A percentile compares a stretch with the other conserved stretches of the same genome.
These are phyloP conservation scores for Solanum chacoense DNA, from an alignment of 305 asterid genomes.

Conservation along the genomic window DNA sequence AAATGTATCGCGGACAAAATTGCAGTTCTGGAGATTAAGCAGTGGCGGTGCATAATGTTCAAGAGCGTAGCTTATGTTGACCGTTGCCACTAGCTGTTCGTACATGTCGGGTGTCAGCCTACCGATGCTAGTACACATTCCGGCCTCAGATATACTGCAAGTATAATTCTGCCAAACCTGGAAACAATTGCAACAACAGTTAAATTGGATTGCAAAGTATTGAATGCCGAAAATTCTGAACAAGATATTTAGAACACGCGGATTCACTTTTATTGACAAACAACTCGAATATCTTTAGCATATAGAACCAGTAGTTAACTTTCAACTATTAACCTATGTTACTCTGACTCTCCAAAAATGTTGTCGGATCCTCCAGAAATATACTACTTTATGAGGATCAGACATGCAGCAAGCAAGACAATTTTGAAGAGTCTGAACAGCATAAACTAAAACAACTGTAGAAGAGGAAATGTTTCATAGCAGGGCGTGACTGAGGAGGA, in stretches of 20 bases:
- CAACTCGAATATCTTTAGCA: not conserved
- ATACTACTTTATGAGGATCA: not conserved
- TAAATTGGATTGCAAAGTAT: not conserved
- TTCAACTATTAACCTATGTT: not conserved
- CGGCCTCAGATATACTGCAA: slow-evolving; percentile 41
- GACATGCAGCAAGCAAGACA: not conserved
- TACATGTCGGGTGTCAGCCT: slow-evolving; percentile 76
- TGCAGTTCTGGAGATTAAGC: slow-evolving; percentile 71
- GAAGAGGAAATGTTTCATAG: not conserved
- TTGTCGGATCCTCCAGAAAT: not conserved
- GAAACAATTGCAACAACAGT: not conserved
- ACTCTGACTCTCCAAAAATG: not conserved
- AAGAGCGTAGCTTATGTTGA: slow-evolving; percentile 74
- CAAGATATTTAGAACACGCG: not conserved
- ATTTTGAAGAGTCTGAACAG: not conserved
- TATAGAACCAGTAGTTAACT: not conserved
- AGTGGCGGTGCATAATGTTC: slow-evolving; percentile 65
- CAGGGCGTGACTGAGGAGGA: not conserved
- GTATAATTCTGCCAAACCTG: slow-evolving; percentile 83
- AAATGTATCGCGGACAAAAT: slow-evolving; percentile 80
- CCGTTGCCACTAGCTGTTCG: slow-evolving; percentile 48
- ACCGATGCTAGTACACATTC: slow-evolving; percentile 55
- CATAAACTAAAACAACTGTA: not conserved
- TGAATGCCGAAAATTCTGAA: not conserved
- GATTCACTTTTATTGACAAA: not conserved